These are phyloP conservation scores for Boletus huronensis DNA, from an alignment of 768 basidiomycete genomes.

Conservation along the genomic window DNA sequence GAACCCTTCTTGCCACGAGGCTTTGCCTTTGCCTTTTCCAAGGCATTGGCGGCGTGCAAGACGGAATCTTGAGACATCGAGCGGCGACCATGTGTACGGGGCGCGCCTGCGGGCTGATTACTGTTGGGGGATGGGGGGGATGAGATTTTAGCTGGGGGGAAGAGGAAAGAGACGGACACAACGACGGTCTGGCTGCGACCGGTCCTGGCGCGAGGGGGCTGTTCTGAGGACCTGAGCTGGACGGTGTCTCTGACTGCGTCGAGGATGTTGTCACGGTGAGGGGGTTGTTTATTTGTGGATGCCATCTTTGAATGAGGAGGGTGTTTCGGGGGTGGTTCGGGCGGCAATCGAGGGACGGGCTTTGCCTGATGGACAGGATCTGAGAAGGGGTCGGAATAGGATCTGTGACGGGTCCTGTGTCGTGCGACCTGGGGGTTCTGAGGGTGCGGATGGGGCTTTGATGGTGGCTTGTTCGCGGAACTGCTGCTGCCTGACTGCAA, in stretches of 20 bases:
- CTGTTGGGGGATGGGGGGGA: constrained; percentile 10
- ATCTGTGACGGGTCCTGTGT: constrained; percentile 39
- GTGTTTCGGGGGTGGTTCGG: constrained; percentile 32
- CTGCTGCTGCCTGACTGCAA: constrained; percentile 4
- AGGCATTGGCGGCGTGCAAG: constrained; percentile 34
- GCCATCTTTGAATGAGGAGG: constrained; percentile 26
- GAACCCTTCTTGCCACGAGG: constrained; percentile 66
- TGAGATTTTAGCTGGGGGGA: constrained; percentile 19
- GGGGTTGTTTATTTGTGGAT: constrained; percentile 28
- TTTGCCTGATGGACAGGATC: constrained; percentile 35
- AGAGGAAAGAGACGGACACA: constrained; percentile 20
- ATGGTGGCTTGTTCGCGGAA: constrained; percentile 29
- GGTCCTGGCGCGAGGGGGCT: constrained; percentile 45
- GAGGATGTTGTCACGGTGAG: constrained; percentile 42
- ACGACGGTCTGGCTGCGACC: constrained; percentile 56
- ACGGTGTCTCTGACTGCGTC: constrained; percentile 73
- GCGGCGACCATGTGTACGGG: constrained; percentile 37
- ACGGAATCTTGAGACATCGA: constrained; percentile 51
- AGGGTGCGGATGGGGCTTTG: constrained; percentile 11
- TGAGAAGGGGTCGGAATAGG: constrained; percentile 53
- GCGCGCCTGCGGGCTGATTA: constrained; percentile 19
- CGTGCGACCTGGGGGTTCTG: constrained; percentile 23
- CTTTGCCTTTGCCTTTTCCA: constrained; percentile 49
- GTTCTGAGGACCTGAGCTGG: constrained; percentile 44
- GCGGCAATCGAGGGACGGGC: constrained; percentile 42